Evolutionary conservation across 2,329 filamentous ascomycete species (phyloP).

Genomic region (Monosporascus sp.): DNA sequence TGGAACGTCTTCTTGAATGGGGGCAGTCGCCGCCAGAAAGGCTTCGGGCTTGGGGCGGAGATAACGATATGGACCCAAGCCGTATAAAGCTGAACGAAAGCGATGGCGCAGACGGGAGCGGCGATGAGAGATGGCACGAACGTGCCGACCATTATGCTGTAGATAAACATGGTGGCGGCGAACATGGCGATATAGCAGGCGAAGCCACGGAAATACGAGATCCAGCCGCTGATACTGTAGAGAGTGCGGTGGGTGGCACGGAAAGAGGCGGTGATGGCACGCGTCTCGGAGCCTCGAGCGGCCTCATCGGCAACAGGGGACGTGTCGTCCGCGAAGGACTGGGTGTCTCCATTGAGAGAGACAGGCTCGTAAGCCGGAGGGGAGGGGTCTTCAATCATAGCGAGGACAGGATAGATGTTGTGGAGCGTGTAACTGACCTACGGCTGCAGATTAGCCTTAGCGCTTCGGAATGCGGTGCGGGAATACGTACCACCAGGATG

Average conservation of each 20-base stretch:
- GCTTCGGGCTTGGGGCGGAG: conserved; percentile 57
- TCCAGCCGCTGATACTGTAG: conserved; percentile 56
- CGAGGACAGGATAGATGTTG: conserved; percentile 47
- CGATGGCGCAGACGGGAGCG: conserved; percentile 53
- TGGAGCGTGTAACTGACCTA: conserved; percentile 48
- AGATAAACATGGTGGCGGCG: conserved; percentile 31
- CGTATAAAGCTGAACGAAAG: conserved; percentile 64
- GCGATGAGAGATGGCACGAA: conserved; percentile 41
- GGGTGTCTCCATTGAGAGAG: conserved; percentile 34
- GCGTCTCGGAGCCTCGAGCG: conserved; percentile 26
- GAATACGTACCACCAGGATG: conserved; percentile 34
- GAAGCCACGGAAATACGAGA: conserved; percentile 66
- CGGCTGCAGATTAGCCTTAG: conserved; percentile 9
- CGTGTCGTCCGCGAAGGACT: conserved; percentile 29
- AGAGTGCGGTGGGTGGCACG: conserved; percentile 52
- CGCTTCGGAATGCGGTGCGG: background rate
- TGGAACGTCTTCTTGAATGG: conserved; percentile 58
- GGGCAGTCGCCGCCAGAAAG: conserved; percentile 67
- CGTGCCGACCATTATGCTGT: conserved; percentile 38
- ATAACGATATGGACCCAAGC: conserved; percentile 87
- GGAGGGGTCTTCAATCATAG: conserved; percentile 54
- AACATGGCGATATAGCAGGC: conserved; percentile 40
- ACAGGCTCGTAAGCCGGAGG: conserved; percentile 52
- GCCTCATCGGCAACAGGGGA: conserved; percentile 33
- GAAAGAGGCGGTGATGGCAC: conserved; percentile 46